Conservation (phyloP, 495 filamentous ascomycete species). For the Daldinia caldariorum region DNA sequence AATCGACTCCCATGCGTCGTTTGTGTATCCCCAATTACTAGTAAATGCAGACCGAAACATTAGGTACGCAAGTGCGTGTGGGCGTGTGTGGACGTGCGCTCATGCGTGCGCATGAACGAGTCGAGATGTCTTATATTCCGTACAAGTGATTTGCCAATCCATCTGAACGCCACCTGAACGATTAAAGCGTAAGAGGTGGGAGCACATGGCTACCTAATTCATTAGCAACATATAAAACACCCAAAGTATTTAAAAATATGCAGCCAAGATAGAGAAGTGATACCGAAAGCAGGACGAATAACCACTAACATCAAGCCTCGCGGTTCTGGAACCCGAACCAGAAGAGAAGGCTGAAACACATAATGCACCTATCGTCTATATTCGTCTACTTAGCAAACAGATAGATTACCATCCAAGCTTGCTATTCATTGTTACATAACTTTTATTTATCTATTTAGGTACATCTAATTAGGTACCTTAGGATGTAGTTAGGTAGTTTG, state of each 20-base stretch:
- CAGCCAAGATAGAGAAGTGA: not conserved
- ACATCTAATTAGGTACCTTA: no score
- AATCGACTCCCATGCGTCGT: not conserved
- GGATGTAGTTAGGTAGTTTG: not conserved
- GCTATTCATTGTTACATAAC: not conserved
- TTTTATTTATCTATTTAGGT: no score
- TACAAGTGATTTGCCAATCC: not conserved
- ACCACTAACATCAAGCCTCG: not conserved
- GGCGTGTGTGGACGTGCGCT: not conserved
- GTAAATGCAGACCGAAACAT: not conserved
- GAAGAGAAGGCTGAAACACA: conserved; percentile 4
- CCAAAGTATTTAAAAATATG: not conserved
- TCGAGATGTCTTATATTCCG: not conserved
- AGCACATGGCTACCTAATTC: not conserved
- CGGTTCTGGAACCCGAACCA: not conserved
- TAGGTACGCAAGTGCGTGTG: not conserved
- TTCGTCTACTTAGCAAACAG: not conserved
- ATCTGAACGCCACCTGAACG: not conserved
- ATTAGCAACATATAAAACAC: not conserved
- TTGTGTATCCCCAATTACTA: not conserved
- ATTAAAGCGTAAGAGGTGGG: no score
- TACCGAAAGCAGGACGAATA: not conserved
- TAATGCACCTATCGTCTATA: not conserved
- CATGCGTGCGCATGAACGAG: not conserved
- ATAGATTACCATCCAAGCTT: no score